These are phyloP conservation scores for Tuber aestivum DNA, from an alignment of 495 filamentous ascomycete genomes.

Conservation along the genomic window DNA sequence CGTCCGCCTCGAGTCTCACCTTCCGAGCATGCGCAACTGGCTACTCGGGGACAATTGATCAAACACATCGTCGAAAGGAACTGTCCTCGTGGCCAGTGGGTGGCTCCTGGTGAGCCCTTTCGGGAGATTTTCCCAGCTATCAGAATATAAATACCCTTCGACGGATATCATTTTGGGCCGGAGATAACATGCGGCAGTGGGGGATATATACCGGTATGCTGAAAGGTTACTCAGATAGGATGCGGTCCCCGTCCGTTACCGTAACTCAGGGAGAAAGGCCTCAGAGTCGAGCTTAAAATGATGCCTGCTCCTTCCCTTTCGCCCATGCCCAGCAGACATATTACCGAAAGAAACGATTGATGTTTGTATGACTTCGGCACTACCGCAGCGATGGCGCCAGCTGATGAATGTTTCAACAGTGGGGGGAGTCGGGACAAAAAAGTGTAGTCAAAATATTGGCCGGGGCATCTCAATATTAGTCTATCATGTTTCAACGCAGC, in stretches of 20 bases:
- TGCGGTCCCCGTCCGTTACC: neutral
- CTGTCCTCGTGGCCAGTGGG: neutral
- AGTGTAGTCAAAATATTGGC: neutral
- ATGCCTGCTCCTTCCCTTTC: neutral
- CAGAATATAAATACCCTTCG: neutral
- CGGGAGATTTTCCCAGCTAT: conserved; percentile 1
- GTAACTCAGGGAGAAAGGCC: neutral
- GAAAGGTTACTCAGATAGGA: neutral
- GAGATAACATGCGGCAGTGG: neutral
- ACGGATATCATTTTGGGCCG: conserved; percentile 3
- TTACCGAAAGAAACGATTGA: neutral
- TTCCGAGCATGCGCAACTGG: neutral
- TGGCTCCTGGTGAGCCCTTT: neutral
- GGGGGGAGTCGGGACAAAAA: neutral
- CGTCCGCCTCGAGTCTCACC: conserved; percentile 1
- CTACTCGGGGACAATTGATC: neutral
- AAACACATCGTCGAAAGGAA: neutral
- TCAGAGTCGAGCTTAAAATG: neutral
- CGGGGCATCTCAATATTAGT: neutral
- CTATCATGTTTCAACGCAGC: neutral
- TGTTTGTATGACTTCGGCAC: neutral
- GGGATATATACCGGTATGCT: neutral
- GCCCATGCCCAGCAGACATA: neutral
- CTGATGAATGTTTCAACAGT: conserved; percentile 4
- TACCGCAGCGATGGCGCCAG: neutral